Base-by-base conservation (phyloP, 352 stramenopile genomes). In the Phytopythium kandeliae region DNA sequence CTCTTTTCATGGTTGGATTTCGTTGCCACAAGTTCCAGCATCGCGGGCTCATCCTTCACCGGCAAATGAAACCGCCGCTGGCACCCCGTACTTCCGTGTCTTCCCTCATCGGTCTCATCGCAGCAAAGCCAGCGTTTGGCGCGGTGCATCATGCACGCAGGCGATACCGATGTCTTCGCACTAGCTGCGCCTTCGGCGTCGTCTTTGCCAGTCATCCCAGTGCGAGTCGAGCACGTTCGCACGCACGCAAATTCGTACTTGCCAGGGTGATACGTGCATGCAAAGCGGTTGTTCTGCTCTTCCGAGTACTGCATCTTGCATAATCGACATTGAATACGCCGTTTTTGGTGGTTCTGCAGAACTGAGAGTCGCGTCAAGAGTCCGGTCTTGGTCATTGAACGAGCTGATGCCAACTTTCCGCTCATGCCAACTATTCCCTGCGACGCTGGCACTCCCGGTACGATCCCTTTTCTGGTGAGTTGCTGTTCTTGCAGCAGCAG, bases 71-170 rank as follows among this genome's bases (percentile, higher is more conserved):
- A 86, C 3, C 81, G 59, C 12, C 62, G 55, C 4, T 63, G 52
- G 47, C 78, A 92, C 0, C 81, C 81, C 17, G 69, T 86, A 40
- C 66, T 85, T 4, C 76, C 81, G 30, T 85, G 83, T 0, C 73
- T 50, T 10, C 78, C 81, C 71, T 90, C 76, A 0, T 88, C 67
- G 0, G 76, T 92, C 38, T 79, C 59, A 41, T 92, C 78, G 45
- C 78, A 92, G 34, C 81, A 92, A 0, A 89, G 58, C 81, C 81
- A 92, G 6, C 81, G 64, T 35, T 71, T 78, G 0, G 76, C 64
- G 10, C 81, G 78, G 33, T 92, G 81, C 54, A 90, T 63, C 77
- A 90, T 90, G 44, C 81, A 92, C 12, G 47, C 63, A 2, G 57
- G 55, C 3, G 63, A 35, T 2, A 74, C 45, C 0, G 67, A 54